A percentile compares a stretch with the other conserved stretches of the same genome.
Evolutionary conservation across 208 protist genomes (phyloP).

Genomic region (Trypanosoma lewisi): DNA sequence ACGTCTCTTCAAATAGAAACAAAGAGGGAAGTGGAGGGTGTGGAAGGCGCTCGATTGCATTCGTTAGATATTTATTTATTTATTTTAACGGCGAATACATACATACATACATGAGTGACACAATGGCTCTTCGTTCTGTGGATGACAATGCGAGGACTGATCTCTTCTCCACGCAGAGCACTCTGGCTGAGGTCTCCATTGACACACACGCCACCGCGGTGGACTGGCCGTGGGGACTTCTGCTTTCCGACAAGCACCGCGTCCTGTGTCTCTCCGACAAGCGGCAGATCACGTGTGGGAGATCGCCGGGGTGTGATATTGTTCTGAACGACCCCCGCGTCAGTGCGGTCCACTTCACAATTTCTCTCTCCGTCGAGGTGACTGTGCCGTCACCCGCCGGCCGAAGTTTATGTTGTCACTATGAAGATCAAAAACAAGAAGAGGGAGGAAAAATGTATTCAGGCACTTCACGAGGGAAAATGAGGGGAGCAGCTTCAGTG

Average conservation of each 20-base stretch:
- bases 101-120: not conserved
- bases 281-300: slow-evolving; percentile 42
- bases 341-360: slow-evolving; percentile 56
- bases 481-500: not conserved
- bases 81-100: not conserved
- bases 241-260: slow-evolving; percentile 48
- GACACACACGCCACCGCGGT: not conserved
- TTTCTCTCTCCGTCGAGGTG: slow-evolving; percentile 46
- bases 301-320: slow-evolving; percentile 37
- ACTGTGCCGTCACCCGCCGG: slow-evolving; percentile 14
- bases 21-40: not conserved
- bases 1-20: not conserved
- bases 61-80: not conserved
- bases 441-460: not conserved
- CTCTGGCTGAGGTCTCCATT: not conserved
- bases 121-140: not conserved
- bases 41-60: not conserved
- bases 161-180: slow-evolving; percentile 1
- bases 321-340: slow-evolving; percentile 38
- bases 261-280: slow-evolving; percentile 35
- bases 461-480: not conserved
- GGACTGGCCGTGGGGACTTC: slow-evolving; percentile 41
- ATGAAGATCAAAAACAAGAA: not conserved
- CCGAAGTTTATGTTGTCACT: not conserved
- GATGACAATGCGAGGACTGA: not conserved